Base-by-base conservation (phyloP, 1,284 basidiomycete species). In the Leccinum variabile region DNA sequence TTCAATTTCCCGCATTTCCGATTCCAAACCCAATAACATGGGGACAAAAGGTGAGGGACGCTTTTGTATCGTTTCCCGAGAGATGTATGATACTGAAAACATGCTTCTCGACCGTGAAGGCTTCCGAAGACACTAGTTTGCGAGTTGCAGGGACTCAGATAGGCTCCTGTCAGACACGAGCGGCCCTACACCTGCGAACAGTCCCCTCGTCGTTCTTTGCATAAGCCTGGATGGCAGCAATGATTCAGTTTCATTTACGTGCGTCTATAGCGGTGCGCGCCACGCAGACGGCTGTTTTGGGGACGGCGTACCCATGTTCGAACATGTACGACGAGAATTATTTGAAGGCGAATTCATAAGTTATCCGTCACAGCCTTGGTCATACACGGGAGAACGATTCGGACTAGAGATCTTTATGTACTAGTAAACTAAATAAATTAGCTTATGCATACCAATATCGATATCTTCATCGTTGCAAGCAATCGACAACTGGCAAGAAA, bases 1-100 rank as follows among this genome's bases (percentile, higher is more conserved):
- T 65, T 18, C 53, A 8, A 44, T 70, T 70, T 57, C 63, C 68
- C 1, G 35, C 14, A 13, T 25, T 32, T 16, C 10, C 61, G 44
- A 54, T 44, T 14, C 13, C 49, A n/a, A 57, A 57, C 8, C 7
- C 41, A 50, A 46, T 18, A 2, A 50, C 33, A 54, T 22, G 14
- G 7, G 46, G 25, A 49, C 44, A n/a, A 22, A 62, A 62, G 56
- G 65, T 68, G 28, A 56, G 53, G 28, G 2, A 30, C 6, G 2
- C 39, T 14, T n/a, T 58, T 8, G 13, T 14, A 55, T 14, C n/a
- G 14, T 49, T 50, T 7, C 16, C 49, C 5, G 41, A 28, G 46
- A 10, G 9, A 14, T 32, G 6, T 5, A 3, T 54, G 3, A n/a
- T 30, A n/a, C 56, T 57, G 6, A 59, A 54, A 41, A n/a, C 30